Percentiles rank a stretch among this genome's conserved stretches.
phyloP scores from a whole-genome alignment of 164 flowering plant species.

The Chimonanthus salicifolius region DNA sequence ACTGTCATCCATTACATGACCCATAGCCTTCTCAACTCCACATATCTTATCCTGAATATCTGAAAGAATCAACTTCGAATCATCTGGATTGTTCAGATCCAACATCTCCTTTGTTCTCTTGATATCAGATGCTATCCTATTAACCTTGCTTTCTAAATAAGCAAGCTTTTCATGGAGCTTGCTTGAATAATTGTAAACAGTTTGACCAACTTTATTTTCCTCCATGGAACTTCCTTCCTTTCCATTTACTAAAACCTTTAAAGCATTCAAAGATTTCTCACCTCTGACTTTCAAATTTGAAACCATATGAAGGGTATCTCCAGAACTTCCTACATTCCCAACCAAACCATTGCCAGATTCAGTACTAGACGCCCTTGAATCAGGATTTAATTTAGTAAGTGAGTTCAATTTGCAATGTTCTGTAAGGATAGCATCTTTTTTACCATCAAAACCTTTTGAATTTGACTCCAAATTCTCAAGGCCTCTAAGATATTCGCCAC shows the following conservation, averaged over 20 bases:
- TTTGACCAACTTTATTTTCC: slow-evolving; percentile 15
- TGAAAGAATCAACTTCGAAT: slow-evolving; percentile 61
- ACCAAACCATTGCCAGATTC: not conserved
- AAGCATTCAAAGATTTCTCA: slow-evolving; percentile 13
- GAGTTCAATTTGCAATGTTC: not conserved
- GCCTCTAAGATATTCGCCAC: not conserved
- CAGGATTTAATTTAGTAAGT: no score
- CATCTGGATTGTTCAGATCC: slow-evolving; percentile 75
- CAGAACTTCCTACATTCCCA: not conserved
- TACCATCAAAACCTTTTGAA: slow-evolving; percentile 6
- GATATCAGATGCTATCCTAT: slow-evolving; percentile 85
- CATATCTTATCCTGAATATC: slow-evolving; percentile 91
- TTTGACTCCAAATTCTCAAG: not conserved
- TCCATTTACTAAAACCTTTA: slow-evolving; percentile 10
- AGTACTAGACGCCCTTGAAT: not conserved
- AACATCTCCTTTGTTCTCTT: slow-evolving; percentile 86
- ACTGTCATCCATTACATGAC: slow-evolving; percentile 34
- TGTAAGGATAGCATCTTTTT: not conserved
- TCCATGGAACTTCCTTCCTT: slow-evolving; percentile 31
- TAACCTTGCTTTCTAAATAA: slow-evolving; percentile 82
- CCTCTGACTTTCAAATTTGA: not conserved
- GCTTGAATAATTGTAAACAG: slow-evolving; percentile 44
- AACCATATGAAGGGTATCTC: not conserved
- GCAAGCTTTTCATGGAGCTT: slow-evolving; percentile 94
- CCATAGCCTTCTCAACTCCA: slow-evolving; percentile 86